Percentiles rank a stretch among this genome's conserved stretches.
These are phyloP conservation scores for Leptographium galeiforme DNA, from an alignment of 2,329 filamentous ascomycete species.

Conservation along the genomic window DNA sequence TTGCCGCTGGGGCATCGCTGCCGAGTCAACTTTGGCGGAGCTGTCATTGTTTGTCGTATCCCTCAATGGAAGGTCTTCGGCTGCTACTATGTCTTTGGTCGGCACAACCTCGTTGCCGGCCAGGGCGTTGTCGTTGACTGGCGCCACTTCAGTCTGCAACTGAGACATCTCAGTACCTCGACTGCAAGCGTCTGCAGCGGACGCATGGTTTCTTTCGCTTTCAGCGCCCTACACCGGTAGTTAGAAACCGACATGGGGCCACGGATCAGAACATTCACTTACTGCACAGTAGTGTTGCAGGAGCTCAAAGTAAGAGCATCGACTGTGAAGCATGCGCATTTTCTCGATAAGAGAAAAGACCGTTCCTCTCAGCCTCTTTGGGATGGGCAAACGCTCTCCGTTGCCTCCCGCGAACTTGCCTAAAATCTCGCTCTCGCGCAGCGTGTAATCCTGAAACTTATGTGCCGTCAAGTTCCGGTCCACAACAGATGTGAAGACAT, in stretches of 20 bases:
- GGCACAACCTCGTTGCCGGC: no score
- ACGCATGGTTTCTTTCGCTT: background rate
- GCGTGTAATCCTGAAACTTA: conserved; percentile 69
- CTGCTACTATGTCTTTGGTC: no score
- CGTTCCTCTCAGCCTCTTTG: conserved; percentile 56
- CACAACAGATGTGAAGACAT: conserved; percentile 68
- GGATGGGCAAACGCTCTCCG: conserved; percentile 24
- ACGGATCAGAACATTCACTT: conserved; percentile 8
- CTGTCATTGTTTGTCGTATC: background rate
- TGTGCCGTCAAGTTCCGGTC: conserved; percentile 55
- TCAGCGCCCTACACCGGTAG: background rate
- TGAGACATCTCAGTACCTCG: background rate
- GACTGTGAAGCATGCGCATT: conserved; percentile 56
- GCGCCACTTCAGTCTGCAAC: background rate
- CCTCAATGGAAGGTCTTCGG: background rate
- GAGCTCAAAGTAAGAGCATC: conserved; percentile 69
- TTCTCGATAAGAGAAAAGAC: conserved; percentile 46
- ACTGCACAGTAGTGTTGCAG: conserved; percentile 71
- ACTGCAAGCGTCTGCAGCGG: background rate
- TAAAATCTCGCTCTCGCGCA: conserved; percentile 70
- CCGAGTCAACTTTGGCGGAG: background rate
- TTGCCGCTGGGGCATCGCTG: background rate
- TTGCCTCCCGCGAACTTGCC: conserved; percentile 20
- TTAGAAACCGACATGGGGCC: background rate
- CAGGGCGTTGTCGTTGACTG: no score